Conservation (phyloP, 1,284 basidiomycete species). For the Phellopilus nigrolimitatus region DNA sequence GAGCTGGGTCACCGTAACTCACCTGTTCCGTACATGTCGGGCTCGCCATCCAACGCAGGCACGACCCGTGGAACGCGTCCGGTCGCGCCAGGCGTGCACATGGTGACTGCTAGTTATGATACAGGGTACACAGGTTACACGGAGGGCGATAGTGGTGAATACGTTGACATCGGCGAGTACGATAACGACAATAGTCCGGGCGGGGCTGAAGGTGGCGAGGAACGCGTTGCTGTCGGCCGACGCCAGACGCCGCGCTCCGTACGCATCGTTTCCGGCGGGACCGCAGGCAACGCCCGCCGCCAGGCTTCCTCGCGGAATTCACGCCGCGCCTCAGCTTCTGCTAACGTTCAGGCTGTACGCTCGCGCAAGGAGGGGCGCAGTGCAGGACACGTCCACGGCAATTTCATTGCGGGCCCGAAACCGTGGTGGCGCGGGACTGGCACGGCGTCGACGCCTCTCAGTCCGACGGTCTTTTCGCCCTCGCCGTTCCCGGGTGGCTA, state of each 20-base stretch:
- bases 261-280: constrained; percentile 54
- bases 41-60: constrained; percentile 8
- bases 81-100: constrained; percentile 7
- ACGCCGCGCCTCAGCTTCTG: background rate
- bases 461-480: constrained; percentile 15
- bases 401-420: constrained; percentile 14
- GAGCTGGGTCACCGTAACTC: constrained; percentile 39
- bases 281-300: background rate
- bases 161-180: constrained; percentile 30
- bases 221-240: constrained; percentile 39
- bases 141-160: constrained; percentile 30
- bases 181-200: constrained; percentile 4
- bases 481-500: constrained; percentile 12
- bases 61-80: constrained; percentile 6
- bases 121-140: constrained; percentile 19
- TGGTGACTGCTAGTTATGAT: constrained; percentile 15
- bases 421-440: constrained; percentile 18
- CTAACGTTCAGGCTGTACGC: background rate
- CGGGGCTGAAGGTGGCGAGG: constrained; percentile 12
- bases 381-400: constrained; percentile 8
- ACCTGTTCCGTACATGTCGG: constrained; percentile 34
- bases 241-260: constrained; percentile 74
- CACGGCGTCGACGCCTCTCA: constrained; percentile 14
- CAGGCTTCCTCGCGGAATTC: constrained; percentile 7
- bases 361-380: constrained; percentile 15